Evolutionary conservation across 192 early-diverging fungal genomes (phyloP).

Genomic region (Diversispora eburnea): DNA sequence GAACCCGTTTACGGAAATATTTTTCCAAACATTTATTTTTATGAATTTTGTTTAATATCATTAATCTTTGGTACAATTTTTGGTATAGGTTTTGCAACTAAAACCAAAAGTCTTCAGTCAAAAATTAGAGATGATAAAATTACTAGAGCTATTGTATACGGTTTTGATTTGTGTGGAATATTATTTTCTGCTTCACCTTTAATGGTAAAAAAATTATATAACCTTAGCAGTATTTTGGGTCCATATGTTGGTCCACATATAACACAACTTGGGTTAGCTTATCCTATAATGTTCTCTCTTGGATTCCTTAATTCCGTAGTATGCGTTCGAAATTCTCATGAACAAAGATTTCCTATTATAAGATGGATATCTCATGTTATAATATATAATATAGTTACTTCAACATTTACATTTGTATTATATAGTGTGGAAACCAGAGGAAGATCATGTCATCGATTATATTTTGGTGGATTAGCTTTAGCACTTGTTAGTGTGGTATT

Average conservation of each 20-base stretch:
- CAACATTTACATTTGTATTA: conserved; percentile 39
- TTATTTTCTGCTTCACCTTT: conserved; percentile 52
- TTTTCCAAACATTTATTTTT: conserved; percentile 49
- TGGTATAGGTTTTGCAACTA: conserved; percentile 25
- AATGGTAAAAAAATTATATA: conserved; percentile 44
- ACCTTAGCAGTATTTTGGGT: conserved; percentile 50
- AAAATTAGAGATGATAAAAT: conserved; percentile 27
- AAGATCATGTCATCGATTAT: conserved; percentile 36
- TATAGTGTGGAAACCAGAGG: conserved; percentile 37
- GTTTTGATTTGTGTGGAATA: conserved; percentile 48
- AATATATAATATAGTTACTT: conserved; percentile 33
- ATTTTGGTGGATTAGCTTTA: conserved; percentile 34
- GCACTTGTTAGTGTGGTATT: conserved; percentile 35
- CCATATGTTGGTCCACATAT: conserved; percentile 57
- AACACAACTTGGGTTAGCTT: conserved; percentile 51
- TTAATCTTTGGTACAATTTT: conserved; percentile 46
- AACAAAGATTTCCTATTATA: conserved; percentile 29
- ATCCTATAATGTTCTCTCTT: conserved; percentile 46
- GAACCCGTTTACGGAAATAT: conserved; percentile 70
- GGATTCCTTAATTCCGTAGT: conserved; percentile 47
- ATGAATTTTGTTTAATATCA: conserved; percentile 36
- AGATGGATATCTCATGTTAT: conserved; percentile 37
- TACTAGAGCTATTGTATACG: conserved; percentile 39
- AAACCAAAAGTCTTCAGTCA: neutral
- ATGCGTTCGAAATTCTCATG: conserved; percentile 36